phyloP scores from a whole-genome alignment of 768 basidiomycete species.

The Neoboletus magnificus region DNA sequence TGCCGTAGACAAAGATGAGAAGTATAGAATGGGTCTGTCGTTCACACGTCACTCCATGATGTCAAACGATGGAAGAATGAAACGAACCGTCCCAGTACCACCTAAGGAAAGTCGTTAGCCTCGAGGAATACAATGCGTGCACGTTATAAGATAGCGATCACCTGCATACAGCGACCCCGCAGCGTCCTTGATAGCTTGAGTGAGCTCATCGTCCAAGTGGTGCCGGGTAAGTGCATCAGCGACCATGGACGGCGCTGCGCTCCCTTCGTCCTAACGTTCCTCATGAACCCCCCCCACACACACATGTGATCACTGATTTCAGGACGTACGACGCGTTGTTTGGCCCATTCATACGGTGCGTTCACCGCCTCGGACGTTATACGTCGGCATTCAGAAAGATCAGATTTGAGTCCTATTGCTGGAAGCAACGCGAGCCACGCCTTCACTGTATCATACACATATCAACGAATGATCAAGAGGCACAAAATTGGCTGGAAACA shows the following conservation, averaged over 20 bases:
- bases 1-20: conserved; percentile 26
- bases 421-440: conserved; percentile 26
- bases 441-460: conserved; percentile 9
- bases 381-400: conserved; percentile 10
- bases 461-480: neutral
- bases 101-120: conserved; percentile 14
- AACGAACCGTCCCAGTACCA: conserved; percentile 31
- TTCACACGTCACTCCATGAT: neutral
- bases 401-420: conserved; percentile 21
- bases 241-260: conserved; percentile 14
- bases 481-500: neutral
- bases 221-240: conserved; percentile 11
- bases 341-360: conserved; percentile 11
- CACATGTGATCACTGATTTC: neutral
- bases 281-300: neutral
- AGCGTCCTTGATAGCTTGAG: conserved; percentile 16
- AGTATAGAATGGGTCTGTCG: conserved; percentile 26
- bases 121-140: neutral
- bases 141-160: neutral
- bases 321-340: conserved; percentile 1
- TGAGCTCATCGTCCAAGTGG: conserved; percentile 5
- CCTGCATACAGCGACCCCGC: conserved; percentile 20
- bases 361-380: conserved; percentile 6
- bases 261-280: conserved; percentile 7
- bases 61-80: neutral